Conservation (phyloP, 2,329 filamentous ascomycete genomes). For the Colletotrichum coccodes region DNA sequence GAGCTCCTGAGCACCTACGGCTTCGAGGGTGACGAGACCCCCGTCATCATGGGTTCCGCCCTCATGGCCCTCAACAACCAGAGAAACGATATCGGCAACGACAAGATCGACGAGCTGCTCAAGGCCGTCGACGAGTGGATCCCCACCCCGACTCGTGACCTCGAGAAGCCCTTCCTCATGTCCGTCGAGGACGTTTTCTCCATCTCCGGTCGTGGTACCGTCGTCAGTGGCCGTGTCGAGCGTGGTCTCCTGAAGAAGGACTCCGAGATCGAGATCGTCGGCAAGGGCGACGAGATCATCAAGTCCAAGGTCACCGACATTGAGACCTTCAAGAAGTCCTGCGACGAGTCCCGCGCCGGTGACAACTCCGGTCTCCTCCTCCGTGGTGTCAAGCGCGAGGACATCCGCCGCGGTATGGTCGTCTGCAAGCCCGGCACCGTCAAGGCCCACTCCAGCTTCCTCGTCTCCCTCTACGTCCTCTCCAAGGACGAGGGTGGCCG, state of each 20-base stretch:
- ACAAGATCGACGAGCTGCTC: conserved; percentile 93
- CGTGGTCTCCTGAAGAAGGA: conserved; percentile 95
- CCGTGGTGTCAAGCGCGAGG: conserved; percentile 95
- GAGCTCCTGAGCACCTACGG: conserved; percentile 93
- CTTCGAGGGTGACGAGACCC: conserved; percentile 98
- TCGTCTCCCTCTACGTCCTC: conserved; percentile 95
- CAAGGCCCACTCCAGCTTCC: conserved; percentile 91
- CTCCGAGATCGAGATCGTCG: conserved; percentile 92
- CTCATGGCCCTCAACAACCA: conserved; percentile 92
- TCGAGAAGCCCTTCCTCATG: conserved; percentile 99
- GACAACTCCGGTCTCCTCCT: conserved; percentile 98
- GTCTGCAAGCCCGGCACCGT: conserved; percentile 83
- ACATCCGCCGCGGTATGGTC: conserved; percentile 95
- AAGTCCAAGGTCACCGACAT: conserved; percentile 99
- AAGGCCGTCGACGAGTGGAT: conserved; percentile 95
- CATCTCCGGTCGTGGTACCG: conserved; percentile 92
- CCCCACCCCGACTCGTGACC: conserved; percentile 90
- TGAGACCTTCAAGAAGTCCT: conserved; percentile 99
- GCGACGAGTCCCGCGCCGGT: conserved; percentile 93
- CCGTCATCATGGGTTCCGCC: conserved; percentile 96
- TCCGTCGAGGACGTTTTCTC: conserved; percentile 95
- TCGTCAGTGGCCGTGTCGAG: conserved; percentile 96
- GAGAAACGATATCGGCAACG: conserved; percentile 84
- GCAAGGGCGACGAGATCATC: conserved; percentile 83
- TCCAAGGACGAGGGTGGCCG: conserved; percentile 98